A percentile compares a stretch with the other conserved stretches of the same genome.
These are phyloP conservation scores for Pichia sp. DNA, from an alignment of 1,139 yeast genomes.

Conservation along the genomic window DNA sequence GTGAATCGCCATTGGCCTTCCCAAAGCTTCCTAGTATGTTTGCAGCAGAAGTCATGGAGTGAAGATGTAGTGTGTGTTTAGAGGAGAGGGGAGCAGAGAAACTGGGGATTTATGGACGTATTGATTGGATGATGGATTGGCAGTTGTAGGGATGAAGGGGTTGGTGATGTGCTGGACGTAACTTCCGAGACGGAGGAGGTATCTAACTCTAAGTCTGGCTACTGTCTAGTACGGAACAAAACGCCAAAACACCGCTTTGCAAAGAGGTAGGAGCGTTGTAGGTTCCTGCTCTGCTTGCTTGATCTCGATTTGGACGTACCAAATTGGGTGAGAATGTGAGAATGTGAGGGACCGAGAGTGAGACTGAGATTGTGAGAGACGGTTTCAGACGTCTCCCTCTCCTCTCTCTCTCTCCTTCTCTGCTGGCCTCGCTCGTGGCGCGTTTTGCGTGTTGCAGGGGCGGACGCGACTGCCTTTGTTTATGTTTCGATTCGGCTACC, in stretches of 20 bases:
- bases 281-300: not conserved
- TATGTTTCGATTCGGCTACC: not conserved
- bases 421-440: not conserved
- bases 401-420: not conserved
- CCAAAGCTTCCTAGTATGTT: conserved; percentile 11
- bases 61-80: not conserved
- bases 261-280: not conserved
- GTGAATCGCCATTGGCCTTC: conserved; percentile 21
- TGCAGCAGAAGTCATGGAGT: conserved; percentile 1
- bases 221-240: not conserved
- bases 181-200: not conserved
- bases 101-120: not conserved
- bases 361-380: not conserved
- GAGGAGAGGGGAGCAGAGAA: not conserved
- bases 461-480: not conserved
- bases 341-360: not conserved
- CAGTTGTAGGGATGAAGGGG: not conserved
- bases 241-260: not conserved
- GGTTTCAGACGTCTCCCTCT: not conserved
- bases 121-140: no score
- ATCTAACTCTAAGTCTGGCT: not conserved
- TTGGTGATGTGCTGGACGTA: not conserved
- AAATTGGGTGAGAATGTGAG: not conserved
- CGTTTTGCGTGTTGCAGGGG: not conserved
- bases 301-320: not conserved